These are phyloP conservation scores for Candida argentea DNA, from an alignment of 805 yeast species.

Conservation along the genomic window DNA sequence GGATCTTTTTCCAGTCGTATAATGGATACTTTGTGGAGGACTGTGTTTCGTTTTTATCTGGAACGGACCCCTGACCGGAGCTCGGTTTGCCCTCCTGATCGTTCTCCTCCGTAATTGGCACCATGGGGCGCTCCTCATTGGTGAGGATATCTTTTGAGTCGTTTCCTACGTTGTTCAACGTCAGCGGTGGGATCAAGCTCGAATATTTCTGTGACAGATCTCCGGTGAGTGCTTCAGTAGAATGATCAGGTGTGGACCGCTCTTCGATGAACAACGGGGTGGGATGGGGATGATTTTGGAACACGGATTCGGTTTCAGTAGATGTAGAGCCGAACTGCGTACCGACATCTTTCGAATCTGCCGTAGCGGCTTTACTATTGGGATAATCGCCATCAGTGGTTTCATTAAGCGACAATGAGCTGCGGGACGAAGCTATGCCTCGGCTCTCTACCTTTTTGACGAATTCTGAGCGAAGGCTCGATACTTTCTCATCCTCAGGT, in stretches of 20 bases:
- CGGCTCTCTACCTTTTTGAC: constrained; percentile 18
- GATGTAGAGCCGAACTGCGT: constrained; percentile 2
- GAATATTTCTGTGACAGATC: constrained; percentile 12
- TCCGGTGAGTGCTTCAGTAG: constrained; percentile 4
- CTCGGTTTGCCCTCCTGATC: not conserved
- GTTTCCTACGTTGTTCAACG: not conserved
- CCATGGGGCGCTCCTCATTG: not conserved
- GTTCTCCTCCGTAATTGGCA: not conserved
- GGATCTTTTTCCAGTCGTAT: constrained; percentile 32
- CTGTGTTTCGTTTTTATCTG: not conserved
- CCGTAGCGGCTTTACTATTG: constrained; percentile 23
- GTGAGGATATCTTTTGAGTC: too few species aligned
- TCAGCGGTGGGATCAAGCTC: constrained; percentile 12
- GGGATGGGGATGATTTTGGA: constrained; percentile 13
- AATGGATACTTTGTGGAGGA: constrained; percentile 16
- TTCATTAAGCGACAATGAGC: constrained; percentile 29
- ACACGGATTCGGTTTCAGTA: constrained; percentile 14
- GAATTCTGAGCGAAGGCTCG: constrained; percentile 19
- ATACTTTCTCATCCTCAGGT: constrained; percentile 9
- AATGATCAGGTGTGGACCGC: constrained; percentile 13
- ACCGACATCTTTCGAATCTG: constrained; percentile 12
- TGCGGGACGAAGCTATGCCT: constrained; percentile 9
- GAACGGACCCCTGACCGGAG: not conserved
- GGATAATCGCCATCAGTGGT: constrained; percentile 31
- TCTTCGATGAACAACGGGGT: constrained; percentile 17